phyloP scores from a whole-genome alignment of 73 alveolate species.

The Paramecium pentaurelia region DNA sequence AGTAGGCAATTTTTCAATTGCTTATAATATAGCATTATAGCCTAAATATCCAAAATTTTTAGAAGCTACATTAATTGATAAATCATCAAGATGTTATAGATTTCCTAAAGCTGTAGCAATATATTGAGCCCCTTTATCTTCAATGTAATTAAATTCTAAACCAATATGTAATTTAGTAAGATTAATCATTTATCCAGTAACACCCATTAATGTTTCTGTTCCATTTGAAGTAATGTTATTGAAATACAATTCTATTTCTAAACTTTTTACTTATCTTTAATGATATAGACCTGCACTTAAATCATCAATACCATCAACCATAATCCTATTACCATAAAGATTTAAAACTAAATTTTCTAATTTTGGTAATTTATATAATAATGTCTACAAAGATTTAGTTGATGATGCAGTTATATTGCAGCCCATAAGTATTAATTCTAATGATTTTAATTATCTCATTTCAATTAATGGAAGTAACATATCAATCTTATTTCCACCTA shows the following conservation, averaged over 20 bases:
- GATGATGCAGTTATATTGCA: not conserved
- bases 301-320: constrained; percentile 28
- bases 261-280: constrained; percentile 12
- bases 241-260: constrained; percentile 42
- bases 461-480: not conserved
- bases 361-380: not conserved
- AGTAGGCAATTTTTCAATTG: constrained; percentile 19
- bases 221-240: constrained; percentile 58
- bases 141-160: constrained; percentile 54
- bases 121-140: constrained; percentile 41
- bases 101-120: not conserved
- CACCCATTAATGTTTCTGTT: constrained; percentile 39
- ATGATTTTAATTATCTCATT: not conserved
- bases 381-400: not conserved
- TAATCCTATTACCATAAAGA: not conserved
- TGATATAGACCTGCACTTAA: constrained; percentile 40
- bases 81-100: not conserved
- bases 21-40: constrained; percentile 9
- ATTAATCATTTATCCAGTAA: not conserved
- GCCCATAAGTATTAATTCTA: not conserved
- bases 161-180: constrained; percentile 28
- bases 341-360: not conserved
- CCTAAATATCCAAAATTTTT: constrained; percentile 52
- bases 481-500: not conserved
- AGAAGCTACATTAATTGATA: constrained; percentile 50